Base-by-base conservation (phyloP, 768 basidiomycete genomes). In the Panellus pusillus region DNA sequence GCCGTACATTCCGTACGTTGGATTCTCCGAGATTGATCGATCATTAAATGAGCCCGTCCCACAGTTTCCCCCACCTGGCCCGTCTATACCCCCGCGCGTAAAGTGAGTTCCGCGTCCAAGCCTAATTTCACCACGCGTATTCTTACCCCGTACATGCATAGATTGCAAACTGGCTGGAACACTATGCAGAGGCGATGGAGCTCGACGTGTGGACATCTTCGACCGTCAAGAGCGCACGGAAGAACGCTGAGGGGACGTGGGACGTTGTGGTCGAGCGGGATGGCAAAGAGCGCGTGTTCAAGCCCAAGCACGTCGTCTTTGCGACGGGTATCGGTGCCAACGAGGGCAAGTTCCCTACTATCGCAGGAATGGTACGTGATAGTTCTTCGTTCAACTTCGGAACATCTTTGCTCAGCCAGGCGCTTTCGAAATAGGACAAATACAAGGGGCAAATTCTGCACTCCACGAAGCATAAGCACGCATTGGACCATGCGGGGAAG, bases 131-230 rank as follows among this genome's bases (percentile, higher is more conserved):
- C 18, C 12, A 20, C 40, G 24, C 38, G 29, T 17, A 13, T 20
- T 44, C 24, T 24, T 6, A 24, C 2, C 24, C 24, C 24, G 24
- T 27, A 39, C 6, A 55, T 31, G 12, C 6, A 35, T 46, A 83
- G 80, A 73, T 88, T n/a, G 86, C 79, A 1, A 80, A 82, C 56
- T 88, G 83, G 81, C 68, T 87, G 14, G 86, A 88, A 62, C 70
- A 69, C 4, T 89, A 87, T 55, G 84, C 80, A 0, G 72, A 79
- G 4, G 64, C 74, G 3, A 72, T 86, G 31, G 86, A 87, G 50
- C 65, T 89, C 37, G 79, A 84, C 52, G 77, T 84, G 9, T 87
- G 84, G 87, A 81, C 78, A 0, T 78, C 80, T 0, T 71, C 80
- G 0, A 70, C 59, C 14, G 71, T 82, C 17, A 65, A 60, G n/a